Evolutionary conservation across 2,329 filamentous ascomycete species (phyloP).

Genomic region (Colletotrichum truncatum): DNA sequence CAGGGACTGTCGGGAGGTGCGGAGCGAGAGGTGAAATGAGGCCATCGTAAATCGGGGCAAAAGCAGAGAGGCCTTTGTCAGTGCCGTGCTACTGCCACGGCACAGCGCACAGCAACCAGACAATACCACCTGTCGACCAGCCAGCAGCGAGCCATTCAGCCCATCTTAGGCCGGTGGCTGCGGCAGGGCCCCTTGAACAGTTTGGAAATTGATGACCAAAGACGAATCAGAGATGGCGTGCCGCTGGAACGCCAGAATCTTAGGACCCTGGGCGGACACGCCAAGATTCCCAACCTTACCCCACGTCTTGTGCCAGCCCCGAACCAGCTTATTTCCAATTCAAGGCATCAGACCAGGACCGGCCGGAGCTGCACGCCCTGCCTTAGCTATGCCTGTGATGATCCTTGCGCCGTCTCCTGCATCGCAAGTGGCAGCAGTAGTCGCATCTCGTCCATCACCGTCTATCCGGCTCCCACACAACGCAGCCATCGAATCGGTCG

Average conservation of each 20-base stretch:
- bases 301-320: conserved; percentile 27
- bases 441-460: background rate
- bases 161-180: too few relatives aligned
- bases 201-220: conserved; percentile 22
- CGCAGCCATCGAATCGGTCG: background rate
- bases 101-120: background rate
- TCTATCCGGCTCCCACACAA: background rate
- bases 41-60: conserved; percentile 19
- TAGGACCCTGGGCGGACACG: conserved; percentile 14
- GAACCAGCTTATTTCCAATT: conserved; percentile 29
- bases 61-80: background rate
- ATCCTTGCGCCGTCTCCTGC: conserved; percentile 23
- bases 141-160: too few relatives aligned
- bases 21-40: conserved; percentile 22
- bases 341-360: conserved; percentile 24
- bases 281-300: conserved; percentile 31
- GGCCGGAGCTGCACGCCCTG: conserved; percentile 16
- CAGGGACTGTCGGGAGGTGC: conserved; percentile 13
- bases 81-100: background rate
- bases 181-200: too few relatives aligned
- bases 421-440: background rate
- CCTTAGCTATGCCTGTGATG: conserved; percentile 25
- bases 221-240: conserved; percentile 29
- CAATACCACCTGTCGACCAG: background rate
- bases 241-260: conserved; percentile 23